phyloP scores from a whole-genome alignment of 2,329 filamentous ascomycete species.

The Metarhizium rileyi region DNA sequence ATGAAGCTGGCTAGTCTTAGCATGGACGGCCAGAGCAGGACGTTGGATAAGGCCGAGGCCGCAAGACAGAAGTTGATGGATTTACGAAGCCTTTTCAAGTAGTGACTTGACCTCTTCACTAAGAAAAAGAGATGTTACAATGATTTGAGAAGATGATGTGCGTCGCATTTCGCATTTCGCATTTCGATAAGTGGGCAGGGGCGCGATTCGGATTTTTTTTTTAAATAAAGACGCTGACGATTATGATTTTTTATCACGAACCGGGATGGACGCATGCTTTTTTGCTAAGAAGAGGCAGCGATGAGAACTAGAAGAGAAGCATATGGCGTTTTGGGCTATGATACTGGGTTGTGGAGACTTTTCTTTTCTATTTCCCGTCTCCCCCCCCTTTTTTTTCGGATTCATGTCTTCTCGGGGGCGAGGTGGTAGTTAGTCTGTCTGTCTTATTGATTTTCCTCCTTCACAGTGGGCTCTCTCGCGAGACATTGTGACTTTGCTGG shows the following conservation, averaged over 20 bases:
- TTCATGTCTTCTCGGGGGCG: background rate
- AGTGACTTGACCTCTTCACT: constrained; percentile 1
- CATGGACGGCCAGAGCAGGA: constrained; percentile 55
- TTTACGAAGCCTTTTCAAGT: constrained; percentile 49
- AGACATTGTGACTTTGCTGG: background rate
- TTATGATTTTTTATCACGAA: background rate
- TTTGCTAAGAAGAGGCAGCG: background rate
- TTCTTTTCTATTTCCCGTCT: background rate
- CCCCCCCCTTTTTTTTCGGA: background rate
- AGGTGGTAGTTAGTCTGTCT: background rate
- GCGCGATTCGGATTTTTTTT: too few species aligned
- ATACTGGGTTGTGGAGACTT: constrained; percentile 1
- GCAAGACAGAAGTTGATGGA: constrained; percentile 55
- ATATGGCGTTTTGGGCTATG: background rate
- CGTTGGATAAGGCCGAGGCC: constrained; percentile 39
- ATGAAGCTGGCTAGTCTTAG: constrained; percentile 80
- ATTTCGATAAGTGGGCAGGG: too few species aligned
- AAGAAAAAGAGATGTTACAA: background rate
- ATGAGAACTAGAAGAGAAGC: background rate
- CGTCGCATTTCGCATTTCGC: too few species aligned
- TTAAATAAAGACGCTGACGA: background rate
- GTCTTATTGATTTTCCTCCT: background rate
- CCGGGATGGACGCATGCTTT: background rate
- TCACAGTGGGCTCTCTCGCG: background rate
- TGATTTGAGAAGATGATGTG: too few species aligned